Conservation (phyloP, 129 eudicot genomes). For the Tagetes patula region DNA sequence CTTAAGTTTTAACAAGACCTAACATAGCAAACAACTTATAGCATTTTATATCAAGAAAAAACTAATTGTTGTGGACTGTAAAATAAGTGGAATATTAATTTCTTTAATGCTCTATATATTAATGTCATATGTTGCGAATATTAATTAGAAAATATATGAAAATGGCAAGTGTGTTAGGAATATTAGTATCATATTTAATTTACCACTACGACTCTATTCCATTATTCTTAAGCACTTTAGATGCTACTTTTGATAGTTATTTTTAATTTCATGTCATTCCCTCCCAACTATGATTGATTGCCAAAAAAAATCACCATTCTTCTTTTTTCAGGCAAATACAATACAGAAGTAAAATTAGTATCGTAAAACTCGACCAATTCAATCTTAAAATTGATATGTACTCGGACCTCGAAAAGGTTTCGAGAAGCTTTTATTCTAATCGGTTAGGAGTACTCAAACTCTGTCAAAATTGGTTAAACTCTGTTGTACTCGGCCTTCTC, state of each 20-base stretch:
- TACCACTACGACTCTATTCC: constrained; percentile 35
- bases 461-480: no score
- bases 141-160: constrained; percentile 5
- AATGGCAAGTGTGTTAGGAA: constrained; percentile 36
- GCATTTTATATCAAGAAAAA: background rate
- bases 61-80: constrained; percentile 15
- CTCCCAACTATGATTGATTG: constrained; percentile 19
- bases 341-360: background rate
- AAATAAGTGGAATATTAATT: constrained; percentile 9
- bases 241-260: constrained; percentile 24
- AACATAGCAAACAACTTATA: background rate
- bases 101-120: background rate
- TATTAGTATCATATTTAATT: constrained; percentile 33
- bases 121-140: constrained; percentile 9
- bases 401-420: no score
- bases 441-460: no score
- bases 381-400: no score
- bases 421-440: no score
- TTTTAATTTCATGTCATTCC: constrained; percentile 26
- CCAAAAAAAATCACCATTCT: background rate
- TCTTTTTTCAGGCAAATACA: background rate
- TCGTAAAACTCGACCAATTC: no score
- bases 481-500: no score
- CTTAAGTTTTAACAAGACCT: no score
- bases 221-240: constrained; percentile 33